These are phyloP conservation scores for Coniochaeta pulveracea DNA, from an alignment of 2,329 filamentous ascomycete genomes.

Conservation along the genomic window DNA sequence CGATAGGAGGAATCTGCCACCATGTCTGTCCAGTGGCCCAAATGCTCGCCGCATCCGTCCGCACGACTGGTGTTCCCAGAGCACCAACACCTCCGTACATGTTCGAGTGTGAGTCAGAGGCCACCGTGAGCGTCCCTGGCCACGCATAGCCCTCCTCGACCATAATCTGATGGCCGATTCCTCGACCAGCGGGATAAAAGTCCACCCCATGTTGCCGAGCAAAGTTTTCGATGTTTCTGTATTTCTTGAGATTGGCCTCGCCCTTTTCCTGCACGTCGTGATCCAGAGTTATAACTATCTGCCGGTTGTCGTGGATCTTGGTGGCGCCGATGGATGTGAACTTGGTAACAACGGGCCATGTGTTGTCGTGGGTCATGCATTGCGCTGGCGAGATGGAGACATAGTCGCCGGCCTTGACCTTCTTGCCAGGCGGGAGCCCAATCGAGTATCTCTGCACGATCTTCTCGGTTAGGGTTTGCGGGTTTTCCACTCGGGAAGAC, in stretches of 20 bases:
- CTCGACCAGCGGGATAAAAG: slow-evolving; percentile 63
- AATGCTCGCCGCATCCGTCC: slow-evolving; percentile 78
- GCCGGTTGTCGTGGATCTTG: slow-evolving; percentile 56
- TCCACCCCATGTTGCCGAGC: slow-evolving; percentile 65
- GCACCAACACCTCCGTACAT: slow-evolving; percentile 74
- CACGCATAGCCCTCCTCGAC: slow-evolving; percentile 74
- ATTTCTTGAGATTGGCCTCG: slow-evolving; percentile 73
- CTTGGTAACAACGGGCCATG: neutral
- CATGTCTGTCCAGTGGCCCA: slow-evolving; percentile 77
- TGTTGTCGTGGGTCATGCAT: neutral
- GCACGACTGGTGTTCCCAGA: slow-evolving; percentile 70
- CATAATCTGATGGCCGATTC: slow-evolving; percentile 90
- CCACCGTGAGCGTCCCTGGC: slow-evolving; percentile 77
- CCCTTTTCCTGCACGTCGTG: slow-evolving; percentile 82
- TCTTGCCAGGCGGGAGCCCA: neutral
- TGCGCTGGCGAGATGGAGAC: neutral
- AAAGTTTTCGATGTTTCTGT: slow-evolving; percentile 70
- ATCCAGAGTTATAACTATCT: slow-evolving; percentile 76
- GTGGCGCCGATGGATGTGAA: slow-evolving; percentile 33
- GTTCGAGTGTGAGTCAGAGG: slow-evolving; percentile 67
- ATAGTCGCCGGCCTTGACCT: neutral
- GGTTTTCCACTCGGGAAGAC: too few relatives aligned
- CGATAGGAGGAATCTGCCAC: slow-evolving; percentile 80
- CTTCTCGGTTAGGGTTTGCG: slow-evolving; percentile 2
- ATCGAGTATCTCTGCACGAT: neutral